Percentiles rank a stretch among this genome's conserved stretches.
phyloP scores from a whole-genome alignment of 345 rosid species.

The Sonneratia caseolaris region DNA sequence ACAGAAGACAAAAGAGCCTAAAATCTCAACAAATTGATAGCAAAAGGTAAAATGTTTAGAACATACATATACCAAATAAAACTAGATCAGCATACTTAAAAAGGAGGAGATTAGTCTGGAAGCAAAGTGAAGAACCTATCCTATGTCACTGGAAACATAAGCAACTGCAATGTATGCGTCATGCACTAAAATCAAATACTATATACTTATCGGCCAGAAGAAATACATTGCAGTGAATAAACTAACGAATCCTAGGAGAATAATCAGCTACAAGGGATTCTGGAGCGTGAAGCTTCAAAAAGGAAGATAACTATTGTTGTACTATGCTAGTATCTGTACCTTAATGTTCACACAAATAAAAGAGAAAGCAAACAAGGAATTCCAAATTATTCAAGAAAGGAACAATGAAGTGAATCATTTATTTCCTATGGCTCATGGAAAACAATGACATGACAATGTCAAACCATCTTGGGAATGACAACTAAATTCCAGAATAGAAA shows the following conservation, averaged over 20 bases:
- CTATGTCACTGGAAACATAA: neutral
- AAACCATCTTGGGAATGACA: neutral
- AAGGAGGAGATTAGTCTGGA: too few species aligned
- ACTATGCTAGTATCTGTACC: neutral
- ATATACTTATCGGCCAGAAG: neutral
- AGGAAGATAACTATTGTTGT: neutral
- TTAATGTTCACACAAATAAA: neutral
- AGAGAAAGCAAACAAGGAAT: neutral
- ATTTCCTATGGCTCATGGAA: neutral
- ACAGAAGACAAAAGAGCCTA: neutral
- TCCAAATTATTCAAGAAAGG: neutral
- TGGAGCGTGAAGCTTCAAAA: neutral
- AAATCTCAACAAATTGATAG: neutral
- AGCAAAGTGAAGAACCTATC: neutral
- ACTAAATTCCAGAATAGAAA: neutral
- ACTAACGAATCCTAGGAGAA: neutral
- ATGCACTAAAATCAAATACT: neutral
- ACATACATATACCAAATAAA: neutral
- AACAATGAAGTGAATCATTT: neutral
- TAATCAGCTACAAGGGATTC: neutral
- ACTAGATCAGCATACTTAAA: neutral
- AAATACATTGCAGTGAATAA: neutral
- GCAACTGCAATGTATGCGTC: neutral
- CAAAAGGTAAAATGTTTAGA: neutral
- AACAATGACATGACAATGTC: neutral